phyloP scores from a whole-genome alignment of 768 basidiomycete genomes.

The Leucocoprinus leucothites region DNA sequence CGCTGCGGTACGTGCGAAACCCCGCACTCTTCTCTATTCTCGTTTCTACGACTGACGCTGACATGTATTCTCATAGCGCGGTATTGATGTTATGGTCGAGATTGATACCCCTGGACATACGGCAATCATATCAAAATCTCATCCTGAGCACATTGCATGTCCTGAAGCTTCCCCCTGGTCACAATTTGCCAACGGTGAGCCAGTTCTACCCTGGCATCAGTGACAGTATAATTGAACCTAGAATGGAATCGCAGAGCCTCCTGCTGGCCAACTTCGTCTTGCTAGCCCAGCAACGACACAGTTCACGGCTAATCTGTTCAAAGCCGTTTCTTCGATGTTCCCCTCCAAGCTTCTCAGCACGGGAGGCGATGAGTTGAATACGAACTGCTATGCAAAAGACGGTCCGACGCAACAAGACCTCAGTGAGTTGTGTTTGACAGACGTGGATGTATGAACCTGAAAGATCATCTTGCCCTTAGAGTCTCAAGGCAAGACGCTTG shows the following conservation, averaged over 20 bases:
- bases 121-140: constrained; percentile 55
- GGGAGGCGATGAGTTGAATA: constrained; percentile 82
- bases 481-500: constrained; percentile 46
- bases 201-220: not conserved
- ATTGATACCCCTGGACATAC: constrained; percentile 89
- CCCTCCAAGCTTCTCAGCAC: constrained; percentile 65
- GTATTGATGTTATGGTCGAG: constrained; percentile 74
- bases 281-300: constrained; percentile 54
- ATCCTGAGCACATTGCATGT: constrained; percentile 80
- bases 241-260: constrained; percentile 51
- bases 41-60: not conserved
- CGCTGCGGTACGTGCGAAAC: constrained; percentile 50
- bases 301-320: constrained; percentile 56
- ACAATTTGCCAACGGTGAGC: constrained; percentile 50
- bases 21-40: not conserved
- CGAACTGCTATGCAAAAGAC: constrained; percentile 62
- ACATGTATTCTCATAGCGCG: constrained; percentile 38
- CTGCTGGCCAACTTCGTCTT: constrained; percentile 80
- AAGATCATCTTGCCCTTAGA: constrained; percentile 14
- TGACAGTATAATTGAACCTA: not conserved
- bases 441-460: not conserved
- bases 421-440: constrained; percentile 18
- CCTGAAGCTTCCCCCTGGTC: constrained; percentile 55
- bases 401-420: constrained; percentile 54
- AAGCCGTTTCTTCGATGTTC: constrained; percentile 46